Conservation (phyloP, 805 yeast genomes). For the Candida berthetii region DNA sequence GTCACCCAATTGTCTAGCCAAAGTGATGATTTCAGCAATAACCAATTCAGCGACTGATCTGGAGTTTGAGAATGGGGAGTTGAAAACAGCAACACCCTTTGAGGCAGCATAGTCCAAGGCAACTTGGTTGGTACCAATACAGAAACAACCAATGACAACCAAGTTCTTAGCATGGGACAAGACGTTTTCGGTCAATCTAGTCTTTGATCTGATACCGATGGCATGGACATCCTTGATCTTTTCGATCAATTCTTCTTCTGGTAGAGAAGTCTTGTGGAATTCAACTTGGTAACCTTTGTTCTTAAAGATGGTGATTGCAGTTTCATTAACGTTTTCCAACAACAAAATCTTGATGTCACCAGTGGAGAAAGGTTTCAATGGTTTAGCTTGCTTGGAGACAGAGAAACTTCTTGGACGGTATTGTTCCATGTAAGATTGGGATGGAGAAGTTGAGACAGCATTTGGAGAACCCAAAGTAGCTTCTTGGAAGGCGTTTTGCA, state of each 20-base stretch:
- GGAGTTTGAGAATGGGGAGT: slow-evolving; percentile 97
- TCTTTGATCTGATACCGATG: slow-evolving; percentile 96
- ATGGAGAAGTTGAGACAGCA: slow-evolving; percentile 80
- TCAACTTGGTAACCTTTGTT: slow-evolving; percentile 97
- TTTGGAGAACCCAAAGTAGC: slow-evolving; percentile 54
- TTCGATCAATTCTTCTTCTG: slow-evolving; percentile 91
- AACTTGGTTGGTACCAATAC: slow-evolving; percentile 98
- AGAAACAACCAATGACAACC: slow-evolving; percentile 93
- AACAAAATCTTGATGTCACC: slow-evolving; percentile 91
- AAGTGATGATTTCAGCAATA: slow-evolving; percentile 86
- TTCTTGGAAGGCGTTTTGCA: slow-evolving; percentile 51
- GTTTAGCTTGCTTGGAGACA: slow-evolving; percentile 48
- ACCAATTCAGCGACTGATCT: slow-evolving; percentile 98
- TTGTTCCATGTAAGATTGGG: slow-evolving; percentile 57
- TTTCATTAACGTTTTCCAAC: slow-evolving; percentile 88
- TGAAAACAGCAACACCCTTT: slow-evolving; percentile 92
- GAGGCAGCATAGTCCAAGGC: slow-evolving; percentile 88
- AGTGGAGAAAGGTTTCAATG: slow-evolving; percentile 89
- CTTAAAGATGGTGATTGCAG: slow-evolving; percentile 81
- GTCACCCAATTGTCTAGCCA: slow-evolving; percentile 96
- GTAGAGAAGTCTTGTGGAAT: slow-evolving; percentile 80
- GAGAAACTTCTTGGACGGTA: slow-evolving; percentile 33
- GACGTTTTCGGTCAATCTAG: slow-evolving; percentile 75
- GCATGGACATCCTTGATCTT: slow-evolving; percentile 93
- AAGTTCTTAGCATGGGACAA: slow-evolving; percentile 84